These are phyloP conservation scores for Colletotrichum chrysophilum DNA, from an alignment of 2,329 filamentous ascomycete species.

Conservation along the genomic window DNA sequence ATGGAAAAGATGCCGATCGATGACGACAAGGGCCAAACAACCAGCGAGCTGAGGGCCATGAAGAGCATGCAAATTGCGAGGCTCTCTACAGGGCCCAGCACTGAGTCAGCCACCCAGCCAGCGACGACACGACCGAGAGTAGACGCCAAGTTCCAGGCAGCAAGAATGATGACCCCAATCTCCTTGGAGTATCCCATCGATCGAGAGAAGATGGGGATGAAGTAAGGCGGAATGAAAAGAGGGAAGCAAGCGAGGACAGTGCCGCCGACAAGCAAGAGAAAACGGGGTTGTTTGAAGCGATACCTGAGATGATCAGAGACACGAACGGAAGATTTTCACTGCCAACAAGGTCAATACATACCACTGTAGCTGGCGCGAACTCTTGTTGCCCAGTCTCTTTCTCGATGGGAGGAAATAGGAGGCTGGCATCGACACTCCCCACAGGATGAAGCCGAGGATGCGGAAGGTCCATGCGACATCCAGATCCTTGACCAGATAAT, in stretches of 20 bases:
- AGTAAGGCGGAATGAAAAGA: constrained; percentile 32
- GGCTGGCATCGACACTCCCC: constrained; percentile 31
- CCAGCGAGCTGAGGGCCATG: constrained; percentile 27
- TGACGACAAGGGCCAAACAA: constrained; percentile 31
- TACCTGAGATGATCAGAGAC: constrained; percentile 21
- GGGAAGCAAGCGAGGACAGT: constrained; percentile 29
- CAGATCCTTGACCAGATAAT: constrained; percentile 25
- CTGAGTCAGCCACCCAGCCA: constrained; percentile 28
- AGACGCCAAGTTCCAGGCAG: constrained; percentile 31
- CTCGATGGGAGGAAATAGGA: constrained; percentile 24
- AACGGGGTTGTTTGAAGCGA: constrained; percentile 27
- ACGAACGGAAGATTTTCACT: not conserved
- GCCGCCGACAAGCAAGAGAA: constrained; percentile 27
- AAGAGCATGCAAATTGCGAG: constrained; percentile 28
- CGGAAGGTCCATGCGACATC: constrained; percentile 32
- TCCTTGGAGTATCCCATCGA: constrained; percentile 26
- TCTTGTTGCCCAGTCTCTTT: not conserved
- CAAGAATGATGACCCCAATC: constrained; percentile 25
- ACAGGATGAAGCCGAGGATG: constrained; percentile 29
- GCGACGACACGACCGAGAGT: constrained; percentile 29
- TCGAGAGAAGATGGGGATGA: constrained; percentile 30
- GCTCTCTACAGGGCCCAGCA: constrained; percentile 31
- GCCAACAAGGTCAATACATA: not conserved
- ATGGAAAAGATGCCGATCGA: constrained; percentile 24
- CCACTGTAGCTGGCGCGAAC: constrained; percentile 26